phyloP scores from a whole-genome alignment of 2,329 filamentous ascomycete species.

The Colletotrichum camelliae region DNA sequence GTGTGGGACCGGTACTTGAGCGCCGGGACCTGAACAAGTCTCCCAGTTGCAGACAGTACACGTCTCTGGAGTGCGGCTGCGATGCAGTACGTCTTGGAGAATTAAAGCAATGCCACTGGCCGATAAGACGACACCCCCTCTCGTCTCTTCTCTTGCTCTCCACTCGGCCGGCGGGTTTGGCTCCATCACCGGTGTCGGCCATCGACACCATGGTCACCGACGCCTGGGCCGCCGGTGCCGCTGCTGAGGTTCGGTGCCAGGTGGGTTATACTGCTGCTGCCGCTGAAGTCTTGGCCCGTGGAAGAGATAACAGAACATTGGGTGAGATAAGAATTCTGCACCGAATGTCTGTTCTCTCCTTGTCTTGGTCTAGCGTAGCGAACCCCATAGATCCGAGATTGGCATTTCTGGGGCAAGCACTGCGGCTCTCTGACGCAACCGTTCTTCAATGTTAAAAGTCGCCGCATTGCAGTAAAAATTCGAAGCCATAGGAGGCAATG shows the following conservation, averaged over 20 bases:
- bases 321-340: conserved; percentile 9
- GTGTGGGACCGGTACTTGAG: background rate
- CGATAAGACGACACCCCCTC: background rate
- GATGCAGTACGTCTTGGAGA: background rate
- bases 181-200: conserved; percentile 10
- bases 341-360: conserved; percentile 6
- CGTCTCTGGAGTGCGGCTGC: background rate
- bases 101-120: background rate
- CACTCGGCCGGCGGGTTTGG: background rate
- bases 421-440: background rate
- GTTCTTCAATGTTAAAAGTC: background rate
- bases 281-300: background rate
- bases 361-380: conserved; percentile 3
- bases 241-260: background rate
- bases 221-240: background rate
- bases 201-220: background rate
- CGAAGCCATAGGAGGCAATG: conserved; percentile 5
- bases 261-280: background rate
- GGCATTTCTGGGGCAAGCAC: background rate
- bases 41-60: background rate
- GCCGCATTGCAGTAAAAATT: background rate
- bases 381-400: background rate
- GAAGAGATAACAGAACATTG: background rate
- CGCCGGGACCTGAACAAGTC: background rate
- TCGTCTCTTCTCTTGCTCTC: background rate